Evolutionary conservation across 2,329 filamentous ascomycete genomes (phyloP).

Genomic region (Colletotrichum eleusines): DNA sequence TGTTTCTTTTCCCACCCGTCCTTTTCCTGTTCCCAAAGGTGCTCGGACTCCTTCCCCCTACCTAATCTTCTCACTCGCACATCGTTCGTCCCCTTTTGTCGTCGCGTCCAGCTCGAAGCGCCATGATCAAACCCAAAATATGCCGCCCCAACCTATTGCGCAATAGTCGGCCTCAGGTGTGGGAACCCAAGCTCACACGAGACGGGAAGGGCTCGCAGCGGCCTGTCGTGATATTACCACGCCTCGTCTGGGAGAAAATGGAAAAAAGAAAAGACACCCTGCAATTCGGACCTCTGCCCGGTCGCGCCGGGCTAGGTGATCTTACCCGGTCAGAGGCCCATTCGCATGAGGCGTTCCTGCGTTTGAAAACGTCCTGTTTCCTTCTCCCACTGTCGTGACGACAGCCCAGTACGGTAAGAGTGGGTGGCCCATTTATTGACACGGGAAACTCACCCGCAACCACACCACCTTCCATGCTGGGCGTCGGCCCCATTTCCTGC

Average conservation of each 20-base stretch:
- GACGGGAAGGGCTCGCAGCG: neutral
- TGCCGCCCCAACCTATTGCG: neutral
- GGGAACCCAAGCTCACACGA: neutral
- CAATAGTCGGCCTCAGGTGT: neutral
- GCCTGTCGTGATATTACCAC: neutral
- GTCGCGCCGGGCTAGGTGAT: neutral
- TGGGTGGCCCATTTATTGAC: no score
- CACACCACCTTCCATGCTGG: neutral
- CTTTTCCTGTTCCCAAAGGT: slow-evolving; percentile 1
- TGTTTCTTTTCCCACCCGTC: slow-evolving; percentile 1
- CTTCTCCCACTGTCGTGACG: neutral
- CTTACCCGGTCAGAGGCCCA: neutral
- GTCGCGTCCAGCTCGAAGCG: neutral
- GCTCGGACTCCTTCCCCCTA: neutral
- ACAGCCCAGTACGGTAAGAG: no score
- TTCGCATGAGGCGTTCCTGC: neutral
- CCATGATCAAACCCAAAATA: slow-evolving; percentile 16
- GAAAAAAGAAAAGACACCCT: neutral
- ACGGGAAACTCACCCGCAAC: neutral
- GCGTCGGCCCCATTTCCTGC: neutral
- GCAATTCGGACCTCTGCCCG: neutral
- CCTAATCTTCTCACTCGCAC: neutral
- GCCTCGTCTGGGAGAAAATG: neutral
- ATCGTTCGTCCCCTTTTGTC: neutral
- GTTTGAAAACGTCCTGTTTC: no score